Evolutionary conservation across 2,329 filamentous ascomycete species (phyloP).

Genomic region (Ophiostoma ulmi): DNA sequence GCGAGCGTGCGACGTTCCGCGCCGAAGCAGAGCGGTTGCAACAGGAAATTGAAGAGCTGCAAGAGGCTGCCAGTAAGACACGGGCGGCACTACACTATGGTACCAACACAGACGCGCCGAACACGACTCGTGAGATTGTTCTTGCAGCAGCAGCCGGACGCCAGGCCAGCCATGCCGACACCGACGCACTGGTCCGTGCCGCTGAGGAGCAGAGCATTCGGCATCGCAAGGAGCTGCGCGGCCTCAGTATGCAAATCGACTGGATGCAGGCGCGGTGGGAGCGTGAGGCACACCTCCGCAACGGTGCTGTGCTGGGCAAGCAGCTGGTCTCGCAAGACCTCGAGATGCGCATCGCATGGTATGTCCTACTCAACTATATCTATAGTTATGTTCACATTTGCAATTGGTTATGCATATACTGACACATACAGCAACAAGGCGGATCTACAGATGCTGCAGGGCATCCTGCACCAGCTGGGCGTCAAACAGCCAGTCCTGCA

Average conservation of each 20-base stretch:
- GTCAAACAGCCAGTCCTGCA: slow-evolving; percentile 30
- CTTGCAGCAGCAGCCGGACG: slow-evolving; percentile 32
- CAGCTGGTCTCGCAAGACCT: slow-evolving; percentile 73
- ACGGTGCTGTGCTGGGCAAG: slow-evolving; percentile 81
- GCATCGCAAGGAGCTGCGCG: slow-evolving; percentile 71
- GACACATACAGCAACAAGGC: slow-evolving; percentile 69
- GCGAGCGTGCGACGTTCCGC: slow-evolving; percentile 56
- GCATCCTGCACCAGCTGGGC: slow-evolving; percentile 64
- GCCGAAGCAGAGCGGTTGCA: slow-evolving; percentile 52
- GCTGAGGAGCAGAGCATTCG: slow-evolving; percentile 60
- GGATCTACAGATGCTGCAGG: slow-evolving; percentile 76
- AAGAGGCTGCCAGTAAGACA: slow-evolving; percentile 38
- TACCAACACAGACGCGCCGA: slow-evolving; percentile 22
- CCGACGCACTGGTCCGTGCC: slow-evolving; percentile 54
- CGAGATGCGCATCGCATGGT: slow-evolving; percentile 85
- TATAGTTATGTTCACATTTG: not conserved
- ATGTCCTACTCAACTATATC: slow-evolving; percentile 41
- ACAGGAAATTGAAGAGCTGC: slow-evolving; percentile 46
- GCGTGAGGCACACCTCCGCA: slow-evolving; percentile 74
- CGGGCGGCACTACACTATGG: slow-evolving; percentile 30
- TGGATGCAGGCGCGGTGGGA: slow-evolving; percentile 79
- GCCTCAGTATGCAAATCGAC: slow-evolving; percentile 81
- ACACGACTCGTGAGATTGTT: slow-evolving; percentile 24
- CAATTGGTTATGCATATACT: not conserved
- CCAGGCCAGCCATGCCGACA: slow-evolving; percentile 40